phyloP scores from a whole-genome alignment of 208 protist species.

The Crithidia mellificae region DNA sequence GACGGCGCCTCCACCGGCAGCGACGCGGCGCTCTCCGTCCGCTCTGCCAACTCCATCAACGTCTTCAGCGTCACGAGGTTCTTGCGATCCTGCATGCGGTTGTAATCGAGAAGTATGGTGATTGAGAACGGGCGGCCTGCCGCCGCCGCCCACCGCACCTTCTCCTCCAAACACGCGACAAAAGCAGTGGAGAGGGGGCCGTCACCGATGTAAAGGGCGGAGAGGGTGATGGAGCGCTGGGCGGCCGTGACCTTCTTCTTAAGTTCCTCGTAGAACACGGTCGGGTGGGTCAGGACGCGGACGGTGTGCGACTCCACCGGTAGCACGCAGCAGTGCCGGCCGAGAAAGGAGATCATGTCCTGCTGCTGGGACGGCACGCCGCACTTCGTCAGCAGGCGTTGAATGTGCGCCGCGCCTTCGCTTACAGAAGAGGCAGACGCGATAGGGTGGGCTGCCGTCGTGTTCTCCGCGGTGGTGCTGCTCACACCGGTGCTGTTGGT shows the following conservation, averaged over 20 bases:
- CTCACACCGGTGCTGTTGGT: no score
- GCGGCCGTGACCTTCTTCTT: conserved; percentile 43
- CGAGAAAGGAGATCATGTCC: conserved; percentile 63
- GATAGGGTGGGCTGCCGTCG: no score
- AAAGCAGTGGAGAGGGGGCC: conserved; percentile 60
- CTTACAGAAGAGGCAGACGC: background rate
- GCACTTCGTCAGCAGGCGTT: conserved; percentile 1
- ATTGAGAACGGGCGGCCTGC: conserved; percentile 41
- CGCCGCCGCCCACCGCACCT: conserved; percentile 36
- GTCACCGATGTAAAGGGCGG: conserved; percentile 86
- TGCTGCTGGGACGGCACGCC: conserved; percentile 35
- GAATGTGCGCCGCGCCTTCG: conserved; percentile 18
- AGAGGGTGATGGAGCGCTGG: conserved; percentile 67
- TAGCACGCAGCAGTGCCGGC: conserved; percentile 57
- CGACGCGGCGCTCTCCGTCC: conserved; percentile 17
- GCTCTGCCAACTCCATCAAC: conserved; percentile 44
- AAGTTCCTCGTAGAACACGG: conserved; percentile 74
- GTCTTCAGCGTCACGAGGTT: conserved; percentile 59
- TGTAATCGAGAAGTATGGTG: conserved; percentile 78
- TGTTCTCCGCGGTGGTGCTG: no score
- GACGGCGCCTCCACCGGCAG: conserved; percentile 7
- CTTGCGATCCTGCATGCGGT: conserved; percentile 73
- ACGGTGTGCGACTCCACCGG: conserved; percentile 59
- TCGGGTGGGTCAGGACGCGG: conserved; percentile 51
- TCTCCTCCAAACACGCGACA: conserved; percentile 53